Evolutionary conservation across 495 filamentous ascomycete species (phyloP), one percentile per base, ranked within the genome.

Genomic region (Penicillium dipodomyicola): DNA sequence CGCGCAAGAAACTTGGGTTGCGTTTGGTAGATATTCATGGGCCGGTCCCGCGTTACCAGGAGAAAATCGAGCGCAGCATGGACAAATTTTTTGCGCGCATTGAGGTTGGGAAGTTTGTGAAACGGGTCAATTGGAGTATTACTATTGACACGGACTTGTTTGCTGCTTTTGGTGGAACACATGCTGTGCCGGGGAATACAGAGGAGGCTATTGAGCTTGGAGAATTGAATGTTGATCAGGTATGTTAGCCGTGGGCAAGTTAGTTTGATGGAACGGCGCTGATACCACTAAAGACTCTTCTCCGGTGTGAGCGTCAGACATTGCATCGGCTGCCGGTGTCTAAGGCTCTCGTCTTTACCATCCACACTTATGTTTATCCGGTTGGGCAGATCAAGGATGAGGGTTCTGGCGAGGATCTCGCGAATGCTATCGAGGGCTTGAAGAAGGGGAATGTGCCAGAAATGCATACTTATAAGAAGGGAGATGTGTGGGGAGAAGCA

Each of bases 351-450:
- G 74, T 93, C 1, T 93, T 95, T 68, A 82, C 77, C 30, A 87
- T 94, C 68, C 90, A 93, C 71, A 94, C 88, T 10, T 94, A 92
- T 70, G 66, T 85, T 37, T 92, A 91, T 65, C 80, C 84, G 4
- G 61, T 96, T 1, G 60, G 63, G 15, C 76, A 87, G 17, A 78
- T 96, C 56, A 90, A 85, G 69, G 81, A 75, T 6, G 89, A 92
- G 60, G 88, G 87, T 0, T 65, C 80, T 4, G 84, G 83, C 0
- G 78, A 83, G 65, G 80, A 84, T 27, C 68, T 96, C 29, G 88
- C 86, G 0, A 67, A 72, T 15, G 89, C 88, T 0, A 86, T 93
- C 64, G 87, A 91, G 60, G 90, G 90, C 5, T 65, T 93, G 63
- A 81, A 80, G 55, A 69, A 63, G 49, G 89, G 89, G 6, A 92